Evolutionary conservation across 2,329 filamentous ascomycete species (phyloP).

Genomic region (Xenoacremonium recifei): DNA sequence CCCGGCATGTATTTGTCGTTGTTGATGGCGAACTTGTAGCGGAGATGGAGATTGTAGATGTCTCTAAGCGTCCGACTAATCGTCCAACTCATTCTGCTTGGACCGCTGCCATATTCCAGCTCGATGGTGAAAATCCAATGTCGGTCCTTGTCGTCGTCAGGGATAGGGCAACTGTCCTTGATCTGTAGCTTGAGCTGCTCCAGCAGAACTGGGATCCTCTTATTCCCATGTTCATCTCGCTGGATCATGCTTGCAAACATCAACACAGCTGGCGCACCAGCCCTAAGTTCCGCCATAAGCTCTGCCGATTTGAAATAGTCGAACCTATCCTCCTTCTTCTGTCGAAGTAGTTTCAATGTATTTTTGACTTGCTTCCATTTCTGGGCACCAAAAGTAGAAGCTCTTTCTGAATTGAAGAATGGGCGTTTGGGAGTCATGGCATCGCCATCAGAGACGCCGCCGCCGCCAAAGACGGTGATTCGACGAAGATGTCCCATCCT

Average conservation of each 20-base stretch:
- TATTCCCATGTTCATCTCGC: slow-evolving; percentile 92
- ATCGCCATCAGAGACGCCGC: slow-evolving; percentile 64
- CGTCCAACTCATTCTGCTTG: slow-evolving; percentile 95
- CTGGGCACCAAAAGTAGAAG: slow-evolving; percentile 72
- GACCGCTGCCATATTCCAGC: slow-evolving; percentile 91
- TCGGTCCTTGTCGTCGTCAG: slow-evolving; percentile 61
- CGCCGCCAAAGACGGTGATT: slow-evolving; percentile 63
- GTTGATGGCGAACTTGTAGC: slow-evolving; percentile 84
- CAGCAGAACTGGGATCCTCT: slow-evolving; percentile 88
- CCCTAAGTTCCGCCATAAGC: slow-evolving; percentile 90
- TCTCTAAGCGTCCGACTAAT: slow-evolving; percentile 84
- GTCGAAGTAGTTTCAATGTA: slow-evolving; percentile 74
- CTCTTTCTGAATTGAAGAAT: slow-evolving; percentile 63
- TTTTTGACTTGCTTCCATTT: slow-evolving; percentile 94
- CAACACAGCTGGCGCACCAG: slow-evolving; percentile 87
- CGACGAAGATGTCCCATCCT: slow-evolving; percentile 64
- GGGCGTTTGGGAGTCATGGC: slow-evolving; percentile 55
- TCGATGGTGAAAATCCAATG: slow-evolving; percentile 90
- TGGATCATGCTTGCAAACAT: slow-evolving; percentile 98
- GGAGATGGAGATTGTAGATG: slow-evolving; percentile 88
- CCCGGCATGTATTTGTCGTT: slow-evolving; percentile 80
- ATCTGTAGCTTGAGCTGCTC: slow-evolving; percentile 92
- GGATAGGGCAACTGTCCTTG: slow-evolving; percentile 71
- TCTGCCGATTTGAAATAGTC: slow-evolving; percentile 96
- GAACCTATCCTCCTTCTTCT: slow-evolving; percentile 82